Percentiles rank a stretch among this genome's conserved stretches.
These are phyloP conservation scores for Cicer arietinum DNA, from an alignment of 306 rosid genomes.

Conservation along the genomic window DNA sequence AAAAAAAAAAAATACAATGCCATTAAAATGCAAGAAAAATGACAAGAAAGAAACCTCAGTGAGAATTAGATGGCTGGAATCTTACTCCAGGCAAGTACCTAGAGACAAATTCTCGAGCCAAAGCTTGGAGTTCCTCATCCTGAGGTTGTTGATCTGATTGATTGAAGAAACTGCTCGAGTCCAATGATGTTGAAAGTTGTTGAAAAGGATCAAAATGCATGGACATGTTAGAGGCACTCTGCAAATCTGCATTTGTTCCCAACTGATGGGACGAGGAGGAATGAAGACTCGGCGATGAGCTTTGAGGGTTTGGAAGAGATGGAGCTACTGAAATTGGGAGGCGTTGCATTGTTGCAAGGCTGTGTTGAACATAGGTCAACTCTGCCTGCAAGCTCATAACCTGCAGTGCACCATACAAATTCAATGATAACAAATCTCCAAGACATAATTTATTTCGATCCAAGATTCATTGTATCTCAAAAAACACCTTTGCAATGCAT, in stretches of 20 bases:
- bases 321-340: slow-evolving; percentile 30
- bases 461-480: background rate
- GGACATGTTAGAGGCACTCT: slow-evolving; percentile 37
- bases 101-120: slow-evolving; percentile 67
- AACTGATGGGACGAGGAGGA: slow-evolving; percentile 41
- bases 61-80: slow-evolving; percentile 57
- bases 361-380: slow-evolving; percentile 75
- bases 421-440: background rate
- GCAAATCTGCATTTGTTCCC: slow-evolving; percentile 46
- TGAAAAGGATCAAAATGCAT: slow-evolving; percentile 56
- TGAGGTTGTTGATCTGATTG: slow-evolving; percentile 53
- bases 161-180: slow-evolving; percentile 43
- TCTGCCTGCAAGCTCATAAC: slow-evolving; percentile 86
- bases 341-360: slow-evolving; percentile 65
- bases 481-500: too few species aligned
- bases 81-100: slow-evolving; percentile 72
- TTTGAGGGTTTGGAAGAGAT: slow-evolving; percentile 36
- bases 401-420: slow-evolving; percentile 55
- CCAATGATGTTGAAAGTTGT: slow-evolving; percentile 42
- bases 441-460: too few species aligned
- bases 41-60: background rate
- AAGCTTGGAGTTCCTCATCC: slow-evolving; percentile 62
- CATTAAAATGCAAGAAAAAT: background rate
- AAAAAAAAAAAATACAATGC: background rate
- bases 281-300: slow-evolving; percentile 41